Base-by-base conservation (phyloP, 106 monocot species). In the Acorus gramineus region DNA sequence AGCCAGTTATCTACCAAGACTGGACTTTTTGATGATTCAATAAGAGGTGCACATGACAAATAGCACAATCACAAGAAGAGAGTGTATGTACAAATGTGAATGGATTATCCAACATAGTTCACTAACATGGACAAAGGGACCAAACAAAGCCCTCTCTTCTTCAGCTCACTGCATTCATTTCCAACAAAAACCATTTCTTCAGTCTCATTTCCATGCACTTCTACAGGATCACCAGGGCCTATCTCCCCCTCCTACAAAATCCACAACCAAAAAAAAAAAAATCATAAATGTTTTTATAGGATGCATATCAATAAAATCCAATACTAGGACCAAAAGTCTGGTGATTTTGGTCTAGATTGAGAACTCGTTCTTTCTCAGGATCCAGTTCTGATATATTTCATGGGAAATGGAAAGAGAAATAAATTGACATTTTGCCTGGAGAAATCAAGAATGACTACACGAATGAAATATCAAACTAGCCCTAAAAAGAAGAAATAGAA, bases 71-170 rank as follows among this genome's bases (percentile, higher is more conserved):
- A 52, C 10, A 44, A 12, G 7, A 13, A 46, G 8, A 49, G 10
- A 45, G 7, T 42, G 7, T 42, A 6, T 0, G 47, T 46, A 7
- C 5, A 42, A 61, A 71, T 11, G 5, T 13, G 59, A 67, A 71
- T 56, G 4, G 12, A 49, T 66, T 67, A 81, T 73, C 64, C 53
- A 56, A 79, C 62, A 70, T 78, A 71, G 52, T 86, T 56, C 55
- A 79, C 57, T 45, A 86, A 66, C 81, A 81, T 73, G 28, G 85
- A 86, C 43, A 86, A 67, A 67, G 85, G 79, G 70, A 81, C 81
- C 81, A 82, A 73, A 60, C 86, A 82, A 57, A 82, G 70, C 10
- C 86, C 86, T 47, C 44, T 86, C 69, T 74, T 28, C 61, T 76
- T 81, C 55, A 82, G 63, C 56, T 82, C 82, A 73, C 55, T 63